phyloP scores from a whole-genome alignment of 257 asterid genomes.

The Phtheirospermum japonicum region DNA sequence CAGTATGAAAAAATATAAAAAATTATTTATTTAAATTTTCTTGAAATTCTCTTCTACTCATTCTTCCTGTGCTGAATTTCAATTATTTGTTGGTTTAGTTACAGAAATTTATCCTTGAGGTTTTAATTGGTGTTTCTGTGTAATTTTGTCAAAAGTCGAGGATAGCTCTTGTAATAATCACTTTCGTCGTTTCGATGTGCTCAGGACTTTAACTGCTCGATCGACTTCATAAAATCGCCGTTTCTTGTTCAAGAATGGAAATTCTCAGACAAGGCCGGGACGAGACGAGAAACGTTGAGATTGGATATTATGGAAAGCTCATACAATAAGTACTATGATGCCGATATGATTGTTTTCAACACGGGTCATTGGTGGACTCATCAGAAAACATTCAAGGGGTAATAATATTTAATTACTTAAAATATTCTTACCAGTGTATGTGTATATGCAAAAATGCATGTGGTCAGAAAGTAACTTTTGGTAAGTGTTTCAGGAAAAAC shows the following conservation, averaged over 20 bases:
- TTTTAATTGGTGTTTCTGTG: background rate
- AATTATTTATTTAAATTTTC: background rate
- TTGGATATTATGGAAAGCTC: constrained; percentile 49
- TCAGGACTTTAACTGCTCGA: constrained; percentile 53
- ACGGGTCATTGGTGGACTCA: constrained; percentile 89
- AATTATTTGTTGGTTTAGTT: no score
- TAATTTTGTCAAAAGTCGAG: background rate
- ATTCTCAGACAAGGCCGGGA: constrained; percentile 39
- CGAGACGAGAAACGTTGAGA: constrained; percentile 48
- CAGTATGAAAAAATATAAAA: background rate
- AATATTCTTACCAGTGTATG: background rate
- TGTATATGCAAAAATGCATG: no score
- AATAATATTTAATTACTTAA: background rate
- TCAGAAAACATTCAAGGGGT: constrained; percentile 49
- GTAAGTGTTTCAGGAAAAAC: constrained; percentile 34
- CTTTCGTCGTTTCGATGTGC: background rate
- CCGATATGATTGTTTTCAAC: constrained; percentile 61
- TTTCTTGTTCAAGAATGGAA: constrained; percentile 65
- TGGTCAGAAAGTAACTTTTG: background rate
- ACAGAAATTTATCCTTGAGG: no score
- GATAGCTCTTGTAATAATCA: no score
- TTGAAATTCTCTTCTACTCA: no score
- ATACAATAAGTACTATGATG: constrained; percentile 39
- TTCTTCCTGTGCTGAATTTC: no score
- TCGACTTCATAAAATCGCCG: constrained; percentile 57